phyloP scores from a whole-genome alignment of 2,329 filamentous ascomycete genomes.

The Knoxdaviesia capensis region DNA sequence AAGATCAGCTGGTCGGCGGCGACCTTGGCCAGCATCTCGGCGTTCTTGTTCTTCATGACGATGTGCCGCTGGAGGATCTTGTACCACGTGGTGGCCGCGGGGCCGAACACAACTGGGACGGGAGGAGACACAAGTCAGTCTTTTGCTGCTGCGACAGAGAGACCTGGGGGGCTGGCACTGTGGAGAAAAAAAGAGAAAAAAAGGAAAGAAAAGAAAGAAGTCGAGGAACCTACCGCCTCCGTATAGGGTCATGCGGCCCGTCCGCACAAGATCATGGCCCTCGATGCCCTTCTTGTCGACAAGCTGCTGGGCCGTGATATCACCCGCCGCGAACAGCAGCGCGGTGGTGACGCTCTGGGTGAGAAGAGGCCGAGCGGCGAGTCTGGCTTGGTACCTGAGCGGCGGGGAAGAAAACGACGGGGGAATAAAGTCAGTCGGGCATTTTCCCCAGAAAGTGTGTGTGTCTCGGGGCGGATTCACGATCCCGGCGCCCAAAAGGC shows the following conservation, averaged over 20 bases:
- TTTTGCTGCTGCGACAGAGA: background rate
- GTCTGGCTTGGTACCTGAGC: conserved; percentile 64
- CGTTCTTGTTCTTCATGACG: conserved; percentile 38
- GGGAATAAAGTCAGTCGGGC: no score
- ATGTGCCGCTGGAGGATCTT: conserved; percentile 54
- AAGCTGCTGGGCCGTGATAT: conserved; percentile 74
- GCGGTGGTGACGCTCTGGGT: conserved; percentile 84
- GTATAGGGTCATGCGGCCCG: conserved; percentile 62
- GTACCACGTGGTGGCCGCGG: conserved; percentile 76
- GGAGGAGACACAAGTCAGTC: background rate
- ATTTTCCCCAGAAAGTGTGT: no score
- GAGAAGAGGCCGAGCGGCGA: conserved; percentile 64
- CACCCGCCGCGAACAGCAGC: conserved; percentile 80
- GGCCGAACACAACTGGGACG: conserved; percentile 55
- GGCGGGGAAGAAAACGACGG: no score
- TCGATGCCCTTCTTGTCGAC: conserved; percentile 64
- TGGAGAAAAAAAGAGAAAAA: conserved; percentile 1
- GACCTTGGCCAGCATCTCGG: conserved; percentile 60
- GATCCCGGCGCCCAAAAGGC: no score
- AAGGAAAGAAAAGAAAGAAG: conserved; percentile 1
- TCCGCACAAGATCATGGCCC: conserved; percentile 55
- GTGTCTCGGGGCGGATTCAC: no score
- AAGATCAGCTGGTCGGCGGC: conserved; percentile 65
- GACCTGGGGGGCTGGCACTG: background rate
- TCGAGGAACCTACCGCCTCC: conserved; percentile 42